Evolutionary conservation across 768 basidiomycete genomes (phyloP).

Genomic region (Lactarius hatsudake): DNA sequence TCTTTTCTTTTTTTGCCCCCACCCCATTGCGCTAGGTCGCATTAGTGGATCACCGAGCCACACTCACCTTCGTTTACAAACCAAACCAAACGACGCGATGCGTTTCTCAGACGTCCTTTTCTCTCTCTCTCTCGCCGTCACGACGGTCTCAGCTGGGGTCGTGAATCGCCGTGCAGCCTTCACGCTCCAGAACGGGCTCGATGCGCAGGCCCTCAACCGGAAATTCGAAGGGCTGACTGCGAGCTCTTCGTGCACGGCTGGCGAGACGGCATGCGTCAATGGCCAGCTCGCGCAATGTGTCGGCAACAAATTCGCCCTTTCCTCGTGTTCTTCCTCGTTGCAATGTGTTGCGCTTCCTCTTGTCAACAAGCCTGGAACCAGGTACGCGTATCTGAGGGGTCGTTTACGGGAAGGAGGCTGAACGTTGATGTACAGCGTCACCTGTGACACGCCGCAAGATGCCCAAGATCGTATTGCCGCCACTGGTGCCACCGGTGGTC

Average conservation of each 20-base stretch:
- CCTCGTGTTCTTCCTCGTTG: constrained; percentile 19
- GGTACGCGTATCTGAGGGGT: constrained; percentile 18
- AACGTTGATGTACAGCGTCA: constrained; percentile 26
- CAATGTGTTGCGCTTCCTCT: constrained; percentile 33
- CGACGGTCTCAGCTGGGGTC: constrained; percentile 16
- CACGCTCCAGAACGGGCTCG: constrained; percentile 28
- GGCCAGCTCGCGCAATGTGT: constrained; percentile 29
- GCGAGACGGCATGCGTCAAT: constrained; percentile 29
- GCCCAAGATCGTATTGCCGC: constrained; percentile 27
- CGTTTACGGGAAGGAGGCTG: background rate
- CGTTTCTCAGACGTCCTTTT: constrained; percentile 13
- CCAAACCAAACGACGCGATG: constrained; percentile 3
- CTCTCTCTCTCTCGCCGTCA: constrained; percentile 5
- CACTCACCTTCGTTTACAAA: background rate
- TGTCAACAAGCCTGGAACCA: constrained; percentile 35
- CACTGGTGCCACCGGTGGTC: constrained; percentile 29
- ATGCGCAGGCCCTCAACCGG: constrained; percentile 31
- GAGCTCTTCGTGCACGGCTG: constrained; percentile 37
- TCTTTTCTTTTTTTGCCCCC: background rate
- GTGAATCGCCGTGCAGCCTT: constrained; percentile 27
- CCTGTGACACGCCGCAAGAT: constrained; percentile 25
- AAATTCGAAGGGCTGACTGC: constrained; percentile 27
- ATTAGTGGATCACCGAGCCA: background rate
- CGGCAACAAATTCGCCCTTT: constrained; percentile 24
- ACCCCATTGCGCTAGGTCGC: constrained; percentile 20